phyloP scores from a whole-genome alignment of 352 stramenopile genomes.

The Plasmopara viticola region DNA sequence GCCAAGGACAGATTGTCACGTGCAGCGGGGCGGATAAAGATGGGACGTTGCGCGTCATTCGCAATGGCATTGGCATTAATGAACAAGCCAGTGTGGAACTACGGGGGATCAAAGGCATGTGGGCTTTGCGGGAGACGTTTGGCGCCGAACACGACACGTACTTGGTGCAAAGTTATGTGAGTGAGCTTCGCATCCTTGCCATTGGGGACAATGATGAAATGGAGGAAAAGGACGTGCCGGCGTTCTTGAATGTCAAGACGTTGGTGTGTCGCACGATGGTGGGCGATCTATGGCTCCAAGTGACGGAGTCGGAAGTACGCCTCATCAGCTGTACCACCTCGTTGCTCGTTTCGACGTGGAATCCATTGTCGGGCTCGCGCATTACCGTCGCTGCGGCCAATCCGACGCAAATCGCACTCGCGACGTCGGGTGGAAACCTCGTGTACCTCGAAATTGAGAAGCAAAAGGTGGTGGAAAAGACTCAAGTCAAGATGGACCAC shows the following conservation, averaged over 20 bases:
- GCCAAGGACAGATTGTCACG: conserved; percentile 94
- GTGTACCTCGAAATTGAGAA: conserved; percentile 86
- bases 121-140: conserved; percentile 87
- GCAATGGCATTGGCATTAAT: conserved; percentile 98
- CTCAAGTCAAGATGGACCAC: conserved; percentile 77
- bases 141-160: conserved; percentile 89
- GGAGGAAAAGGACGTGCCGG: conserved; percentile 86
- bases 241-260: conserved; percentile 85
- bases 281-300: conserved; percentile 88
- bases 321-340: conserved; percentile 76
- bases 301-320: conserved; percentile 90
- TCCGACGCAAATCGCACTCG: conserved; percentile 89
- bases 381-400: conserved; percentile 86
- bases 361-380: conserved; percentile 42
- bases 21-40: conserved; percentile 94
- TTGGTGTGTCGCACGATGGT: conserved; percentile 92
- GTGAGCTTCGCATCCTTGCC: conserved; percentile 93
- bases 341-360: conserved; percentile 67
- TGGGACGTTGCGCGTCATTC: conserved; percentile 94
- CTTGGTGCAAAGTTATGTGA: conserved; percentile 94
- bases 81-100: conserved; percentile 94
- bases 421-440: conserved; percentile 84
- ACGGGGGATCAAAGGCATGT: conserved; percentile 97
- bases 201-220: conserved; percentile 89
- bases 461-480: conserved; percentile 50